Conservation (phyloP, 768 basidiomycete species). For the Serpula lacrymans region DNA sequence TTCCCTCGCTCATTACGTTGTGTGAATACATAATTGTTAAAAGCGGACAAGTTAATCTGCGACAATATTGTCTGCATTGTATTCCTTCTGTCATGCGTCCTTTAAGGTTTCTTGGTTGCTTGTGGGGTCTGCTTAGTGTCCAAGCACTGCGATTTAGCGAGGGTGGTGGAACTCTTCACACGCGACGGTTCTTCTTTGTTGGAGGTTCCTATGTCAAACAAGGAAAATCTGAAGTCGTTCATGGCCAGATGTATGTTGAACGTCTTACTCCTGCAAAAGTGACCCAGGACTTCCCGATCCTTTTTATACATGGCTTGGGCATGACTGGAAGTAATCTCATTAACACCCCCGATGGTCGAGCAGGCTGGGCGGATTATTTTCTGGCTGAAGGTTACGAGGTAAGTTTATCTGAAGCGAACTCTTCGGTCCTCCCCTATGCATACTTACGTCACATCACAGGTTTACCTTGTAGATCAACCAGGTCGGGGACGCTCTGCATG, state of each 20-base stretch:
- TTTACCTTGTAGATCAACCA: constrained; percentile 47
- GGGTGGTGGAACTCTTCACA: constrained; percentile 39
- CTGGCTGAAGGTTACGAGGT: constrained; percentile 50
- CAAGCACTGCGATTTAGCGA: too few relatives aligned
- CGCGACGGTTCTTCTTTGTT: constrained; percentile 46
- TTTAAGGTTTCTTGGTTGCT: too few relatives aligned
- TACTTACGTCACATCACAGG: constrained; percentile 13
- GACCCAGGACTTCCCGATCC: constrained; percentile 37
- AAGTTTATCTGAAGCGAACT: too few relatives aligned
- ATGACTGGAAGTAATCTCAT: constrained; percentile 54
- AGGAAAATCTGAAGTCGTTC: constrained; percentile 34
- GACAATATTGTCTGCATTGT: too few relatives aligned
- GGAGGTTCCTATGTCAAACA: constrained; percentile 38
- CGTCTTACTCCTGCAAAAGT: constrained; percentile 39
- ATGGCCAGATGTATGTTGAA: constrained; percentile 52
- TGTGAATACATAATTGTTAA: too few relatives aligned
- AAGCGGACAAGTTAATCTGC: too few relatives aligned
- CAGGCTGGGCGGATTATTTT: constrained; percentile 59
- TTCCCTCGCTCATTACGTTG: too few relatives aligned
- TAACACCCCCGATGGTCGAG: constrained; percentile 51
- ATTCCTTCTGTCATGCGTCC: too few relatives aligned
- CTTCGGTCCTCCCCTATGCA: constrained; percentile 5
- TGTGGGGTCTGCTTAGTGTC: too few relatives aligned
- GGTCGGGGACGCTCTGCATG: constrained; percentile 44
- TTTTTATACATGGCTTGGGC: constrained; percentile 48